phyloP scores from a whole-genome alignment of 768 basidiomycete species.

The Rhodocollybia butyracea region DNA sequence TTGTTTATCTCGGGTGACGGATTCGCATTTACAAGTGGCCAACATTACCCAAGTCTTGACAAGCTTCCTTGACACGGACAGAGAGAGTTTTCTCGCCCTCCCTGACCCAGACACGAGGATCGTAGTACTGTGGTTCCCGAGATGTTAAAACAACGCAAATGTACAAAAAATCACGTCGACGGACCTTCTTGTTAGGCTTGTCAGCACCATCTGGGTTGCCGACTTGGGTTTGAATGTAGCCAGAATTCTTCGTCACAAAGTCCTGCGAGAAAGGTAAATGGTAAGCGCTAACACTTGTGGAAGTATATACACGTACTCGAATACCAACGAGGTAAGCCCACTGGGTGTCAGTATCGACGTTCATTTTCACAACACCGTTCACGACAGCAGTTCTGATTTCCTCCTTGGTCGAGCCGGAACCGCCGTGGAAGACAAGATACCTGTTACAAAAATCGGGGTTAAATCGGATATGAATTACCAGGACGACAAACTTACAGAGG shows the following conservation, averaged over 20 bases:
- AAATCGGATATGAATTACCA: background rate
- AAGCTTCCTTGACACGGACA: constrained; percentile 91
- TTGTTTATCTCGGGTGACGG: background rate
- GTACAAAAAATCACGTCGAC: constrained; percentile 1
- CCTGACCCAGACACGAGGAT: constrained; percentile 97
- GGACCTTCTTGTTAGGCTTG: constrained; percentile 98
- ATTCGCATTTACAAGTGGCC: constrained; percentile 15
- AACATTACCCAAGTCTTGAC: constrained; percentile 78
- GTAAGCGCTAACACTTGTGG: background rate
- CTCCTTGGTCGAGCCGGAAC: constrained; percentile 94
- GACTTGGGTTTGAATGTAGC: constrained; percentile 86
- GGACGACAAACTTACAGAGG: constrained; percentile 64
- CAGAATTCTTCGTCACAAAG: constrained; percentile 83
- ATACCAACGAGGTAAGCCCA: constrained; percentile 89
- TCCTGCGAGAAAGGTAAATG: constrained; percentile 43
- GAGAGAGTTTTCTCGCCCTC: constrained; percentile 94
- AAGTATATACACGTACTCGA: constrained; percentile 45
- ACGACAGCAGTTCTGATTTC: constrained; percentile 91
- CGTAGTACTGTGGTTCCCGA: constrained; percentile 67
- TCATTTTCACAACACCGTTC: constrained; percentile 98
- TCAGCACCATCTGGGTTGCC: constrained; percentile 96
- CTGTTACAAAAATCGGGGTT: constrained; percentile 30
- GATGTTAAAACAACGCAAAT: background rate
- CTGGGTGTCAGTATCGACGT: constrained; percentile 94
- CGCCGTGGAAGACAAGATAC: constrained; percentile 99